phyloP scores from a whole-genome alignment of 2,329 filamentous ascomycete species.

The Sphaerulina populicola region DNA sequence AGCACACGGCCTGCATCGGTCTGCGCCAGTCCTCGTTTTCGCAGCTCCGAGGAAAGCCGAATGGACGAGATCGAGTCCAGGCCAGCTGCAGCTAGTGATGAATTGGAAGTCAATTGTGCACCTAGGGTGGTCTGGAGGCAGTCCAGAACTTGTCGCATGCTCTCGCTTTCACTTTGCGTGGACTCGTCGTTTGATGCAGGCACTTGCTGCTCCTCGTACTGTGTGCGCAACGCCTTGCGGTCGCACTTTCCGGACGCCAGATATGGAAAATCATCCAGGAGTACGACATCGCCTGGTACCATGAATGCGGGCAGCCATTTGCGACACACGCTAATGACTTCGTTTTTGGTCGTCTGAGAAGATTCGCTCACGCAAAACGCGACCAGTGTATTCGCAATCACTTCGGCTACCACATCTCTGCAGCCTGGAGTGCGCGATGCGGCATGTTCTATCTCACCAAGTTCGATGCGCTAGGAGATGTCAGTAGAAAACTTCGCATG shows the following conservation, averaged over 20 bases:
- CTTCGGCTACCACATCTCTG: slow-evolving; percentile 57
- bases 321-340: slow-evolving; percentile 53
- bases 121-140: slow-evolving; percentile 21
- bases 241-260: slow-evolving; percentile 80
- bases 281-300: slow-evolving; percentile 65
- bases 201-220: slow-evolving; percentile 39
- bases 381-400: slow-evolving; percentile 62
- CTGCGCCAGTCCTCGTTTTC: slow-evolving; percentile 45
- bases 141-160: slow-evolving; percentile 11
- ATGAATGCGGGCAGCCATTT: slow-evolving; percentile 76
- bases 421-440: slow-evolving; percentile 54
- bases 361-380: slow-evolving; percentile 58
- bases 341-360: slow-evolving; percentile 29
- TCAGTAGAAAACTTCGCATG: neutral
- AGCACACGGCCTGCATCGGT: slow-evolving; percentile 56
- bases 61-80: slow-evolving; percentile 61
- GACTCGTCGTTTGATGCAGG: slow-evolving; percentile 21
- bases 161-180: slow-evolving; percentile 2
- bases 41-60: slow-evolving; percentile 55
- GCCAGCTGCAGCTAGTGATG: slow-evolving; percentile 48
- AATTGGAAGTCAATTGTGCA: slow-evolving; percentile 21
- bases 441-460: slow-evolving; percentile 58
- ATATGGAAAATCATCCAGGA: slow-evolving; percentile 59
- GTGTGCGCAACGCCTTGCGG: slow-evolving; percentile 52
- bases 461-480: slow-evolving; percentile 48